These are phyloP conservation scores for Schizonepeta tenuifolia DNA, from an alignment of 257 asterid genomes.

Conservation along the genomic window DNA sequence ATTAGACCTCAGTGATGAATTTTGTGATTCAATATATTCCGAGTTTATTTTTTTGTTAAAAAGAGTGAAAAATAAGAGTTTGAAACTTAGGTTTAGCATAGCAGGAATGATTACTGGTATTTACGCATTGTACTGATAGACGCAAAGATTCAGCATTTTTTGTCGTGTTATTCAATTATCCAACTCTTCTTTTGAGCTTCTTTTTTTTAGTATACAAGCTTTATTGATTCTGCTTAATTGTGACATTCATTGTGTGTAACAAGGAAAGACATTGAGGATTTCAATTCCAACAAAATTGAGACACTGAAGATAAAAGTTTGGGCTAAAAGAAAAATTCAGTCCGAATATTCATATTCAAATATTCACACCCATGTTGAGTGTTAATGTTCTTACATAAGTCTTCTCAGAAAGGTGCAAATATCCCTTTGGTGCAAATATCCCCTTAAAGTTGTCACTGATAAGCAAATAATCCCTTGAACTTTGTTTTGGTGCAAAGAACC, in stretches of 20 bases:
- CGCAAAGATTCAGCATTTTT: background rate
- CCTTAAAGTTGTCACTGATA: too few species aligned
- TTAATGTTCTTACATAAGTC: too few species aligned
- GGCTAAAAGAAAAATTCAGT: too few species aligned
- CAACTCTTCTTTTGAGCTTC: conserved; percentile 5
- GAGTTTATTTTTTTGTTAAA: conserved; percentile 22
- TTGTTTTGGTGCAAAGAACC: too few species aligned
- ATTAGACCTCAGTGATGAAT: conserved; percentile 25
- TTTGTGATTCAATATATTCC: conserved; percentile 28
- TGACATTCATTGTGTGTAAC: background rate
- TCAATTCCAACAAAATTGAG: too few species aligned
- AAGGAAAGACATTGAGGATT: too few species aligned
- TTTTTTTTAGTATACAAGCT: background rate
- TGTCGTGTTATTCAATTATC: conserved; percentile 17
- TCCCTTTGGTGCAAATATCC: too few species aligned
- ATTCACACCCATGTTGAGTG: too few species aligned
- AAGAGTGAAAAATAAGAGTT: conserved; percentile 29
- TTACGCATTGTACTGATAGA: conserved; percentile 29
- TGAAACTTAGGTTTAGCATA: conserved; percentile 34
- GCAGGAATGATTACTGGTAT: conserved; percentile 15
- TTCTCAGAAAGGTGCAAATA: too few species aligned
- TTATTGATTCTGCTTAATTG: background rate
- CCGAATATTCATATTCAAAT: too few species aligned
- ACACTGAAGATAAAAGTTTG: too few species aligned
- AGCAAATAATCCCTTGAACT: too few species aligned